Base-by-base conservation (phyloP, 352 stramenopile genomes). In the Pythium brachiatum region DNA sequence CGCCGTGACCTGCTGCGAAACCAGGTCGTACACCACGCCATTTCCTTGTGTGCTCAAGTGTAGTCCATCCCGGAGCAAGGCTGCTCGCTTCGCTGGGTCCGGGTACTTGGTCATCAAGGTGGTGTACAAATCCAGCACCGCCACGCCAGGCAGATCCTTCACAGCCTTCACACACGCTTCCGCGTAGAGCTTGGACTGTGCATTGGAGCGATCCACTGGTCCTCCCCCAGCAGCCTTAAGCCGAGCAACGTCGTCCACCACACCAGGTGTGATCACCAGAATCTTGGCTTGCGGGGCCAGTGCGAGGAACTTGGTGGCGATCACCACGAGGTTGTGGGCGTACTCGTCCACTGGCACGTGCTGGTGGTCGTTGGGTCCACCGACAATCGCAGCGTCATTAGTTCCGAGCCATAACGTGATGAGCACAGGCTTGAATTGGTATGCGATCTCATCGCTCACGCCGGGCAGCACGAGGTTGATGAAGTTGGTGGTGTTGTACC, bases 281-380 rank as follows among this genome's bases (percentile, higher is more conserved):
- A 60, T 36, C 54, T 60, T 60, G 38, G 38, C 39, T 20, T 39
- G 31, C 9, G 52, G 31, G 9, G 51, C 50, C 20, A 38, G 20
- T 39, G 27, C 20, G 7, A 27, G 21, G 18, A 60, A 53, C 15
- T 34, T 25, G 18, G 15, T n/a, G 32, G 82, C 12, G 36, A 77
- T 74, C 13, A 58, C 16, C 29, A 56, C 54, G 6, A 88, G 53
- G 60, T 88, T 88, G 26, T 46, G 36, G 2, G 53, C 43, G 58
- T 80, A 86, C 38, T 80, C 54, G 16, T 78, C 54, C 0, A 85
- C 23, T 2, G 69, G 73, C 18, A 88, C 76, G 54, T 75, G 78
- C 39, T 82, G 71, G 16, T 41, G 25, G 36, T 64, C 70, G 56
- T 70, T 65, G 29, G 55, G 64, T 1, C 74, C 74, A 11, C 57